These are phyloP conservation scores for Aureobasidium sp. DNA, from an alignment of 2,329 filamentous ascomycete genomes.

Conservation along the genomic window DNA sequence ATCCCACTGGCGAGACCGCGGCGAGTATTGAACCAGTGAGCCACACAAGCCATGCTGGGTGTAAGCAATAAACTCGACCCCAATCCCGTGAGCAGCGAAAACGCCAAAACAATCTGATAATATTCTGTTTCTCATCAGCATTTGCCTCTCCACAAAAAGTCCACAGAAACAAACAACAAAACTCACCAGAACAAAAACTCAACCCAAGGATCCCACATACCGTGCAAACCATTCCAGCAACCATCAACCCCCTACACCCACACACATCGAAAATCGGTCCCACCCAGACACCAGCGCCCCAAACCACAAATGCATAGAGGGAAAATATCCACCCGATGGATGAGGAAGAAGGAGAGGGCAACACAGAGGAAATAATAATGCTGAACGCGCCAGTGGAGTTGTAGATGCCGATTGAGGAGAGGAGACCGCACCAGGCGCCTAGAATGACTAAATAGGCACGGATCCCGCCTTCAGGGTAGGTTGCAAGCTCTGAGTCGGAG, in stretches of 20 bases:
- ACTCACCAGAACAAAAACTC: constrained; percentile 59
- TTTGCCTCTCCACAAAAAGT: too few species aligned
- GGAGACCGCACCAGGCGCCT: constrained; percentile 70
- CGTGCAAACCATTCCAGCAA: constrained; percentile 56
- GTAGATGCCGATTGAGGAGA: constrained; percentile 69
- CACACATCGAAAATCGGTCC: constrained; percentile 83
- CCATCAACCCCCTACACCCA: constrained; percentile 64
- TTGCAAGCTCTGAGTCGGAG: constrained; percentile 18
- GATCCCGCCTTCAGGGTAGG: constrained; percentile 74
- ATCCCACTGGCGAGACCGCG: constrained; percentile 76
- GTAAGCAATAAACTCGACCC: constrained; percentile 77
- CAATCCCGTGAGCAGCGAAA: constrained; percentile 65
- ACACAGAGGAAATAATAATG: constrained; percentile 67
- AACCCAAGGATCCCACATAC: constrained; percentile 59
- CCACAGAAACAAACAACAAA: too few species aligned
- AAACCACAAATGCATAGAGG: constrained; percentile 72
- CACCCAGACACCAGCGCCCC: constrained; percentile 77
- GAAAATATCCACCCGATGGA: constrained; percentile 83
- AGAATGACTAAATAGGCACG: constrained; percentile 78
- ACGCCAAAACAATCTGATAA: constrained; percentile 77
- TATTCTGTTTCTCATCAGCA: constrained; percentile 44
- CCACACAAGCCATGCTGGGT: constrained; percentile 67
- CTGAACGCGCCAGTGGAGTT: constrained; percentile 77
- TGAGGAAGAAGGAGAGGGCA: constrained; percentile 57
- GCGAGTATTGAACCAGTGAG: constrained; percentile 70